Percentiles rank a stretch among this genome's conserved stretches.
phyloP scores from a whole-genome alignment of 345 rosid genomes.

The Dipteronia sinensis region DNA sequence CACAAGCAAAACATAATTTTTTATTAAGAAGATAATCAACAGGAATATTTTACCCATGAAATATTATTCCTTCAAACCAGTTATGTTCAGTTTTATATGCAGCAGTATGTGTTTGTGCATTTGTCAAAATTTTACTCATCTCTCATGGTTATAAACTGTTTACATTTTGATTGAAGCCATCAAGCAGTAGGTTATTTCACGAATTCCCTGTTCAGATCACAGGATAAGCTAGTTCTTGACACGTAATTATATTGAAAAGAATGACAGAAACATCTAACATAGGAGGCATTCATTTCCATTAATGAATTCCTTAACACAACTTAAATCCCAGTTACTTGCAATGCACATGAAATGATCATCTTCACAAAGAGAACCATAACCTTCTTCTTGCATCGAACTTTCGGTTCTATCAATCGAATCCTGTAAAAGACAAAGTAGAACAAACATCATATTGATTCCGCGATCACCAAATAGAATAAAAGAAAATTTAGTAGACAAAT shows the following conservation, averaged over 20 bases:
- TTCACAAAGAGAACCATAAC: conserved; percentile 19
- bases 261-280: neutral
- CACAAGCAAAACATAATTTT: no score
- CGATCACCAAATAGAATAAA: no score
- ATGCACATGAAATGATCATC: conserved; percentile 30
- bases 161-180: neutral
- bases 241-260: no score
- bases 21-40: no score
- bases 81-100: no score
- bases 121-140: neutral
- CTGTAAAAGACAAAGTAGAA: conserved; percentile 20
- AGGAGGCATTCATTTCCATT: no score
- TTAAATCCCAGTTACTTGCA: conserved; percentile 26
- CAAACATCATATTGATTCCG: neutral
- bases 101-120: neutral
- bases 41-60: no score
- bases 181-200: no score
- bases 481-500: neutral
- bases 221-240: neutral
- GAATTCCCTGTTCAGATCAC: no score
- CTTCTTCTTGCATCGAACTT: conserved; percentile 22
- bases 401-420: neutral
- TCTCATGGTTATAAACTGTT: neutral
- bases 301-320: neutral
- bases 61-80: no score